Percentiles rank a stretch among this genome's conserved stretches.
phyloP scores from a whole-genome alignment of 768 basidiomycete genomes.

The Lactarius vividus region DNA sequence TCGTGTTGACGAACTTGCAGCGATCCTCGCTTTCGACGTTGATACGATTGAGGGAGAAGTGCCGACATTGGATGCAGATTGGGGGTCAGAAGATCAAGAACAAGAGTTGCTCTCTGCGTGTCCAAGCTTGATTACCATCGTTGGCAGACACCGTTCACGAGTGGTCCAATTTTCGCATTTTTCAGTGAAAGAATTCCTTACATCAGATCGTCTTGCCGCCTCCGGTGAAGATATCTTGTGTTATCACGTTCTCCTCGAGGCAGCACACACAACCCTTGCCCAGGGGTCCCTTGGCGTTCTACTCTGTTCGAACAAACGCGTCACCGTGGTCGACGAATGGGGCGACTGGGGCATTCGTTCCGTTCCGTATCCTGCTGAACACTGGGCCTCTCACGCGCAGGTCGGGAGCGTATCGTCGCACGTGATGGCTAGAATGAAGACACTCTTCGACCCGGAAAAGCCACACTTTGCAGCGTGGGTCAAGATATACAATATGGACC shows the following conservation, averaged over 20 bases:
- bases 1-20: background rate
- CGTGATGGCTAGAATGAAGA: too few relatives aligned
- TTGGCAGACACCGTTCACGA: too few relatives aligned
- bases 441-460: too few relatives aligned
- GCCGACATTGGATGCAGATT: background rate
- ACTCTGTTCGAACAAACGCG: background rate
- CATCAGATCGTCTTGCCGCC: background rate
- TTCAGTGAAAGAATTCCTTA: background rate
- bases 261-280: background rate
- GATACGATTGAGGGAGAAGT: background rate
- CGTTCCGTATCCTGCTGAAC: too few relatives aligned
- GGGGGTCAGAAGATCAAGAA: too few relatives aligned
- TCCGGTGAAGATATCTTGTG: background rate
- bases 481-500: background rate
- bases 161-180: too few relatives aligned
- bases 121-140: too few relatives aligned
- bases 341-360: too few relatives aligned
- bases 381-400: background rate
- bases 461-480: too few relatives aligned
- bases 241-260: background rate
- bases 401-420: too few relatives aligned
- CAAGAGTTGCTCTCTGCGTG: too few relatives aligned
- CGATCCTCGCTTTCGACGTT: background rate
- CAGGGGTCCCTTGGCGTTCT: background rate
- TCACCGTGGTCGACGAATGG: too few relatives aligned